phyloP scores from a whole-genome alignment of 208 protist genomes.

The Endotrypanum monterogeii region DNA sequence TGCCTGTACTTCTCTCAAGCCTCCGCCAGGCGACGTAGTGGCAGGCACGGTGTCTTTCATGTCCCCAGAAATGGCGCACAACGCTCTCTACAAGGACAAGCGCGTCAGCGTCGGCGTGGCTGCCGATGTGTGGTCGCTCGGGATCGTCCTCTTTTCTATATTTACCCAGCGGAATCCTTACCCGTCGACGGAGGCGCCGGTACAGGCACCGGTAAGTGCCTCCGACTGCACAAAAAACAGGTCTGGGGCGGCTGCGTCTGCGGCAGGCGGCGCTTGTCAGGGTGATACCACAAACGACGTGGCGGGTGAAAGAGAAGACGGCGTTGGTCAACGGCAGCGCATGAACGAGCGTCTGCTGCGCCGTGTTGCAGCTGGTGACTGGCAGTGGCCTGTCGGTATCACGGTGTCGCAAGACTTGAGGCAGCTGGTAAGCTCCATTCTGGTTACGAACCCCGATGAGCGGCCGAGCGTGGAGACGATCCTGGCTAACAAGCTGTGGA shows the following conservation, averaged over 20 bases:
- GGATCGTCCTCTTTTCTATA: conserved; percentile 90
- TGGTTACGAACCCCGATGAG: conserved; percentile 53
- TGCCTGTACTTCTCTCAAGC: conserved; percentile 65
- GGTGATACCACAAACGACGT: neutral
- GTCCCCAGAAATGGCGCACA: conserved; percentile 93
- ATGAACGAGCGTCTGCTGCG: conserved; percentile 66
- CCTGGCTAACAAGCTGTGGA: conserved; percentile 67
- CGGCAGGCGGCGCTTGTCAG: neutral
- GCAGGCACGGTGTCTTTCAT: conserved; percentile 92
- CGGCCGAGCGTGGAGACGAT: conserved; percentile 70
- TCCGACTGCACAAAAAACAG: neutral
- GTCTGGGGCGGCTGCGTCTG: neutral
- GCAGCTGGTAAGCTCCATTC: conserved; percentile 68
- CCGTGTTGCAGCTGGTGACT: conserved; percentile 71
- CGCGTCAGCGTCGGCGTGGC: conserved; percentile 81
- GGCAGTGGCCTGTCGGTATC: conserved; percentile 74
- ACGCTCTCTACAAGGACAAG: conserved; percentile 77
- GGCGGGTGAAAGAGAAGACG: neutral
- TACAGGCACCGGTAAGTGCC: conserved; percentile 1
- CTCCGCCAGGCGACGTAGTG: conserved; percentile 83
- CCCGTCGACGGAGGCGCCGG: conserved; percentile 20
- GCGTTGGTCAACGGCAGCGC: conserved; percentile 29
- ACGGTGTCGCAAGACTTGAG: conserved; percentile 61
- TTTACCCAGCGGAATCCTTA: conserved; percentile 90
- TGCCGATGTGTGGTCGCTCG: conserved; percentile 88